Percentiles rank a stretch among this genome's conserved stretches.
These are phyloP conservation scores for Aspergillus caelatus DNA, from an alignment of 2,329 filamentous ascomycete genomes.

Conservation along the genomic window DNA sequence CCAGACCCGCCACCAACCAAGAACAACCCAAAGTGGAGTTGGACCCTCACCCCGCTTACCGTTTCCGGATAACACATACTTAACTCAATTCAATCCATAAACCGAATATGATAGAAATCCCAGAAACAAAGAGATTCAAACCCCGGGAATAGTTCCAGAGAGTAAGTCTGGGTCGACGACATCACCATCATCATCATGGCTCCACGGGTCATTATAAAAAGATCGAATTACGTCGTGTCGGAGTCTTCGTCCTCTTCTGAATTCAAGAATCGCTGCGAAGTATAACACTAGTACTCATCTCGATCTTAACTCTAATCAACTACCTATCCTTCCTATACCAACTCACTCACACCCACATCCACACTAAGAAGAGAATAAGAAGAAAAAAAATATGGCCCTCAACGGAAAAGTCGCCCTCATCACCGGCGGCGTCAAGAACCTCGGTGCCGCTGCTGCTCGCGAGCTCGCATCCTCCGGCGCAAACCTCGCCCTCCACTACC, in stretches of 20 bases:
- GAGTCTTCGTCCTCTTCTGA: neutral
- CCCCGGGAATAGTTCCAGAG: too few species aligned
- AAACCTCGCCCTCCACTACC: slow-evolving; percentile 46
- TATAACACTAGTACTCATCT: neutral
- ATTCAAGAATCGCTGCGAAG: neutral
- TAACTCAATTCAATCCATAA: slow-evolving; percentile 7
- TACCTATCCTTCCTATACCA: too few species aligned
- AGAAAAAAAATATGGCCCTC: slow-evolving; percentile 35
- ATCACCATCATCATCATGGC: neutral
- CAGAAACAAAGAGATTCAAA: too few species aligned
- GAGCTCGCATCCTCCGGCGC: slow-evolving; percentile 41
- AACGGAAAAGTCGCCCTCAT: slow-evolving; percentile 46
- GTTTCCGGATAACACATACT: slow-evolving; percentile 25
- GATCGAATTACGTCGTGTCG: neutral
- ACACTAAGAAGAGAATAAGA: neutral
- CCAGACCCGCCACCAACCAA: neutral
- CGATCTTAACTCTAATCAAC: too few species aligned
- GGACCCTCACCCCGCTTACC: neutral
- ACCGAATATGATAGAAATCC: neutral
- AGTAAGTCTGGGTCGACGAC: too few species aligned
- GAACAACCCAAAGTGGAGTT: neutral
- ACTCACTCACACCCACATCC: too few species aligned
- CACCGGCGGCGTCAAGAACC: slow-evolving; percentile 48
- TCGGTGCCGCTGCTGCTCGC: slow-evolving; percentile 44
- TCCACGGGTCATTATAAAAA: neutral